phyloP scores from a whole-genome alignment of 768 basidiomycete species.

The Scleroderma citrinum region DNA sequence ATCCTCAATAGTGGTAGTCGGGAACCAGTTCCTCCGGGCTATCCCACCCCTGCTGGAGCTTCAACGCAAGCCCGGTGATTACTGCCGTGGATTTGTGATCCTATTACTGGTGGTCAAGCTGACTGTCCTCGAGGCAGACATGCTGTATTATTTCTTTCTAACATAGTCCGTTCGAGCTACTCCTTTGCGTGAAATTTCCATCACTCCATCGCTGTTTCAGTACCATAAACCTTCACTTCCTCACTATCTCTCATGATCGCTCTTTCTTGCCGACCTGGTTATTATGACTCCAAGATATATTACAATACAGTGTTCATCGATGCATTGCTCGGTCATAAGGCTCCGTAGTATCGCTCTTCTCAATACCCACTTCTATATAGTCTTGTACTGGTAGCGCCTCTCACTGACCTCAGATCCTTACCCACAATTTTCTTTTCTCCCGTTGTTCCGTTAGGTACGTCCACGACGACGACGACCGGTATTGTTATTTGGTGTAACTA shows the following conservation, averaged over 20 bases:
- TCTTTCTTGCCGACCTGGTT: constrained; percentile 11
- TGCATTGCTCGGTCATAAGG: constrained; percentile 18
- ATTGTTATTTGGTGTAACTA: background rate
- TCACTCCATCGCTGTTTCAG: constrained; percentile 17
- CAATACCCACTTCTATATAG: constrained; percentile 31
- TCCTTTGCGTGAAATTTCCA: constrained; percentile 15
- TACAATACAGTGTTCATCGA: constrained; percentile 23
- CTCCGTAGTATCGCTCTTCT: constrained; percentile 9
- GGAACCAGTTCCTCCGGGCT: constrained; percentile 5
- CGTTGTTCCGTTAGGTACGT: constrained; percentile 3
- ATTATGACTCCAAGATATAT: constrained; percentile 8
- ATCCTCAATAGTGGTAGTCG: constrained; percentile 28
- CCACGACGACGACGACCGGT: background rate
- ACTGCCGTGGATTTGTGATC: background rate
- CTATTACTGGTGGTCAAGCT: background rate
- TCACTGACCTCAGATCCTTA: background rate
- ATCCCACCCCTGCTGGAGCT: constrained; percentile 7
- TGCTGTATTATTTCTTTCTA: too few relatives aligned
- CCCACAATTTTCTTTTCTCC: constrained; percentile 6
- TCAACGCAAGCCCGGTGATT: constrained; percentile 21
- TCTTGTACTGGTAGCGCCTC: constrained; percentile 28
- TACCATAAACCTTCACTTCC: constrained; percentile 26
- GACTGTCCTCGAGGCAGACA: constrained; percentile 5
- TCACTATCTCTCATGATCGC: constrained; percentile 9
- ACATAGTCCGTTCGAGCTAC: constrained; percentile 17